Evolutionary conservation across 1,284 basidiomycete genomes (phyloP).

Genomic region (Moesziomyces aphidis): DNA sequence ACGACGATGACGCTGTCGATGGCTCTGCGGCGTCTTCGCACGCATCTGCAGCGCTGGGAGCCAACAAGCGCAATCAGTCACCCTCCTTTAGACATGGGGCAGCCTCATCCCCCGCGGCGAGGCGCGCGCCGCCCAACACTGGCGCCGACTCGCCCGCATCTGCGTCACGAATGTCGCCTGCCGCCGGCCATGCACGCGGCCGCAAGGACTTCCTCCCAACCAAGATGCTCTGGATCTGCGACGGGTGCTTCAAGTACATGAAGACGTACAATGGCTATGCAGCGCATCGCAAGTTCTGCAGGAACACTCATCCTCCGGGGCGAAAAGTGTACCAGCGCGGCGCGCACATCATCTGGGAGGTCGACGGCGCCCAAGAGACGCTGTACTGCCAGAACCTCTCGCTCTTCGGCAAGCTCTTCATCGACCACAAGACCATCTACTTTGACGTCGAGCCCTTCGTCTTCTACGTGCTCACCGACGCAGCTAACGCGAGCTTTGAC

Average conservation of each 20-base stretch:
- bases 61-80: conserved; percentile 25
- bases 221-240: conserved; percentile 76
- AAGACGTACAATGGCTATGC: conserved; percentile 53
- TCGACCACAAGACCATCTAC: conserved; percentile 96
- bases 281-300: conserved; percentile 75
- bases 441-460: conserved; percentile 80
- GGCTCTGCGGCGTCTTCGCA: conserved; percentile 1
- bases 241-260: conserved; percentile 98
- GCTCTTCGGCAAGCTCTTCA: conserved; percentile 97
- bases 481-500: conserved; percentile 76
- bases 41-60: neutral
- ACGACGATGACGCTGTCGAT: conserved; percentile 35
- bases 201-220: conserved; percentile 23
- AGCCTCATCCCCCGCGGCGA: conserved; percentile 2
- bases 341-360: conserved; percentile 92
- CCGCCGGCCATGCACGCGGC: neutral
- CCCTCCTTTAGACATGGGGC: conserved; percentile 10
- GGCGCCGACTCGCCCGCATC: conserved; percentile 13
- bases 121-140: conserved; percentile 11
- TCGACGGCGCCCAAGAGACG: conserved; percentile 85
- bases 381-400: conserved; percentile 95
- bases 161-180: neutral
- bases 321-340: conserved; percentile 89
- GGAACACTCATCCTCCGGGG: conserved; percentile 83
- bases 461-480: conserved; percentile 94